Base-by-base conservation (phyloP, 2,329 filamentous ascomycete species). In the Fusarium decemcellulare region DNA sequence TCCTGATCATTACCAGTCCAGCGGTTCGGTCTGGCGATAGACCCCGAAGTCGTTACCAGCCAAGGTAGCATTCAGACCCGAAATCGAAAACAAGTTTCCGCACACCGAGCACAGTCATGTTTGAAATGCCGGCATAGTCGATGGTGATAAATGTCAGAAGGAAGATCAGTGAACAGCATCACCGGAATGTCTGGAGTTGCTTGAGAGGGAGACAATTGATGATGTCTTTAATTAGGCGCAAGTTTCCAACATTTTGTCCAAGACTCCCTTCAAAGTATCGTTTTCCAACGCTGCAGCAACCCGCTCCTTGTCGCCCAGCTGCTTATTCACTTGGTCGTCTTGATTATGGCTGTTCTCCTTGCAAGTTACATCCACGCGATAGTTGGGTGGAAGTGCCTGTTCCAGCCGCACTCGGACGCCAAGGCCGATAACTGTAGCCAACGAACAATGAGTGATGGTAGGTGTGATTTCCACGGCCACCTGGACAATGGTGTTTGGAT, bases 271-370 rank as follows among this genome's bases (percentile, higher is more conserved):
- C 64, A 99, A 83, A 1, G 93, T 97, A 60, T 93, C 93, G 78
- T 99, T 99, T 81, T 98, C 96, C 73, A 98, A 84, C 8, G 96
- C 96, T 10, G 96, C 96, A 2, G 95, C 95, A 46, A 99, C 96
- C 65, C 96, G 87, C 83, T 99, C 96, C 85, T 98, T 99, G 82
- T 99, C 96, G 36, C 91, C 93, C 44, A 99, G 84, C 81, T 99
- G 96, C 85, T 98, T 98, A 83, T 97, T 98, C 55, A 98, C 94
- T 79, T 97, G 94, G 68, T 97, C 94, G 47, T 94, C 95, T 65
- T 97, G 97, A 70, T 90, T 93, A 79, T 98, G 96, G n/a, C 94
- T 96, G 67, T 95, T 95, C 81, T 97, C 92, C 81, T 98, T 98
- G 80, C 98, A 97, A 74, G 91, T 89, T 47, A 98, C 94, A 79